A percentile compares a stretch with the other conserved stretches of the same genome.
phyloP scores from a whole-genome alignment of 495 filamentous ascomycete species.

The Apiosordaria backusii region DNA sequence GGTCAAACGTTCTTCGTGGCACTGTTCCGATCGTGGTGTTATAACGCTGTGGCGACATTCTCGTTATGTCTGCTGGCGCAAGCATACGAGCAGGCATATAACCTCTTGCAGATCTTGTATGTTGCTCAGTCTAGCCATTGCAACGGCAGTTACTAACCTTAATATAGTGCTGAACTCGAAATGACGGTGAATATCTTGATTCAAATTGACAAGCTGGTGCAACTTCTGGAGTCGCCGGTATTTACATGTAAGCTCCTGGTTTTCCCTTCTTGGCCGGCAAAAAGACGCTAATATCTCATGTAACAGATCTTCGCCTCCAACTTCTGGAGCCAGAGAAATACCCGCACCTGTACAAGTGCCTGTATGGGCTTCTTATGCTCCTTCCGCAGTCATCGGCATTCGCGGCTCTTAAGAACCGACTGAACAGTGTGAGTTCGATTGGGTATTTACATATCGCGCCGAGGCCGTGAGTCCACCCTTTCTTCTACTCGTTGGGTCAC shows the following conservation, averaged over 20 bases:
- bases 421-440: conserved; percentile 95
- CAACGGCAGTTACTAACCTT: neutral
- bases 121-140: neutral
- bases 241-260: conserved; percentile 78
- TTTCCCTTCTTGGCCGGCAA: neutral
- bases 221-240: conserved; percentile 94
- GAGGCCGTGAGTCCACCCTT: conserved; percentile 64
- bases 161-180: conserved; percentile 81
- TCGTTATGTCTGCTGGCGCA: conserved; percentile 94
- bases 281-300: neutral
- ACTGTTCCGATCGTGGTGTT: conserved; percentile 95
- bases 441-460: conserved; percentile 84
- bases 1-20: conserved; percentile 93
- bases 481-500: conserved; percentile 18
- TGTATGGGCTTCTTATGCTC: conserved; percentile 97
- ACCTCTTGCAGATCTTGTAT: conserved; percentile 92
- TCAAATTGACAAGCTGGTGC: conserved; percentile 98
- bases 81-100: conserved; percentile 97
- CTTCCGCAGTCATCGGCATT: conserved; percentile 96
- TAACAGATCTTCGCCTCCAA: conserved; percentile 83
- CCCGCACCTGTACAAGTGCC: conserved; percentile 95
- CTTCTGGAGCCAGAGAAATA: conserved; percentile 97
- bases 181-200: conserved; percentile 99
- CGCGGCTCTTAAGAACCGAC: conserved; percentile 90
- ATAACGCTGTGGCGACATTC: conserved; percentile 97